A percentile compares a stretch with the other conserved stretches of the same genome.
Evolutionary conservation across 2,329 filamentous ascomycete species (phyloP).

Genomic region (Lachnellula subtilissima): DNA sequence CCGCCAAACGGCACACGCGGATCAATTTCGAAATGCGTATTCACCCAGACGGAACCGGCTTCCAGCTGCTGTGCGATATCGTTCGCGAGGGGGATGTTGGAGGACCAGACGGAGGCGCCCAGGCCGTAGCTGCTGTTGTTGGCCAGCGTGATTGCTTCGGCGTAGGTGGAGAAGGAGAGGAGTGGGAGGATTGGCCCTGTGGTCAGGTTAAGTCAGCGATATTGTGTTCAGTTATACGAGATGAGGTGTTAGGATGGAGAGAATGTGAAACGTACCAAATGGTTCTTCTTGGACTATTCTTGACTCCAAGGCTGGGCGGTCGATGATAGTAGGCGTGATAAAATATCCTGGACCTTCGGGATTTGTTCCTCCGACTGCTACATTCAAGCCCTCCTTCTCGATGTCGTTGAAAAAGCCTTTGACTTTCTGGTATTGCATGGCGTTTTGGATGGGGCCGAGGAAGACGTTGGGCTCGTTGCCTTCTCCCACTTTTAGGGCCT

Average conservation of each 20-base stretch:
- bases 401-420: conserved; percentile 51
- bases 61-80: conserved; percentile 50
- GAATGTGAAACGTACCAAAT: conserved; percentile 38
- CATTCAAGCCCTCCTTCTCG: conserved; percentile 46
- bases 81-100: conserved; percentile 45
- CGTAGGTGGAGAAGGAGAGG: conserved; percentile 55
- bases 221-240: no score
- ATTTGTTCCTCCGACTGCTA: conserved; percentile 38
- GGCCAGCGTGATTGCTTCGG: conserved; percentile 51
- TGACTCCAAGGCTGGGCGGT: conserved; percentile 51
- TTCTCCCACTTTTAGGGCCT: conserved; percentile 37
- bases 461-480: conserved; percentile 31
- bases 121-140: conserved; percentile 50
- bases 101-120: conserved; percentile 53
- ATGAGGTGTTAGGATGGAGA: background rate
- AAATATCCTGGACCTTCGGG: conserved; percentile 42
- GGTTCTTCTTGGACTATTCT: conserved; percentile 54
- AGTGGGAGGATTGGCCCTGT: conserved; percentile 57
- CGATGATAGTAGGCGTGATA: conserved; percentile 53
- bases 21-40: conserved; percentile 45
- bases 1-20: conserved; percentile 36
- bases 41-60: conserved; percentile 57
- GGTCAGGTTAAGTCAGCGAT: background rate
- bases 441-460: conserved; percentile 57
- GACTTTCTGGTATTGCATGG: conserved; percentile 53